phyloP scores from a whole-genome alignment of 768 basidiomycete genomes.

The Psilocybe sp. region DNA sequence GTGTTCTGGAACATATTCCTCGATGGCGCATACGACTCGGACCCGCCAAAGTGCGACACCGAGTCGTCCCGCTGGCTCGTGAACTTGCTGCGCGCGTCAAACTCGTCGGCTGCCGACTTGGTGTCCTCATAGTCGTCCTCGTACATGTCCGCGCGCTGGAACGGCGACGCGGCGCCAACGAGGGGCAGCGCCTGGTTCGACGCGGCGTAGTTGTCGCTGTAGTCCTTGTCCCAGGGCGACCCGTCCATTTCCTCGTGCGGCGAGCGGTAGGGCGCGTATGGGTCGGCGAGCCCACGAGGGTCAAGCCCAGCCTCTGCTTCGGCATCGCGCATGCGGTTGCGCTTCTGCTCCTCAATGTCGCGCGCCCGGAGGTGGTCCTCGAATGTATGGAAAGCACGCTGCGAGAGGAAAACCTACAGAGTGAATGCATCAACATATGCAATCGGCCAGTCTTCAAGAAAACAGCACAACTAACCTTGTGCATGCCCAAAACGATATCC shows the following conservation, averaged over 20 bases:
- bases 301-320: constrained; percentile 70
- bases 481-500: constrained; percentile 79
- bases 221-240: constrained; percentile 31
- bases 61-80: constrained; percentile 79
- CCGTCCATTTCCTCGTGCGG: constrained; percentile 44
- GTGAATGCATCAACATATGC: constrained; percentile 5
- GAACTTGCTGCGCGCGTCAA: constrained; percentile 73
- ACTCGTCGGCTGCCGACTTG: constrained; percentile 69
- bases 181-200: constrained; percentile 82
- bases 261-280: constrained; percentile 73
- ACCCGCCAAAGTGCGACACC: constrained; percentile 72
- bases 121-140: constrained; percentile 77
- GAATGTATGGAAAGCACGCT: constrained; percentile 79
- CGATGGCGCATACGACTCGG: constrained; percentile 91
- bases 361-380: constrained; percentile 83
- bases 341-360: constrained; percentile 85
- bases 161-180: constrained; percentile 78
- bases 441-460: not conserved
- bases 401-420: constrained; percentile 81
- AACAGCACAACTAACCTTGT: constrained; percentile 54
- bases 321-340: constrained; percentile 73
- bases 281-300: constrained; percentile 55
- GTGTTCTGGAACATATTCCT: constrained; percentile 92
- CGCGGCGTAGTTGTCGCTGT: constrained; percentile 50
- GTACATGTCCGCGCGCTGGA: constrained; percentile 73